Conservation (phyloP, 2,329 filamentous ascomycete species). For the Escovopsis weberi region DNA sequence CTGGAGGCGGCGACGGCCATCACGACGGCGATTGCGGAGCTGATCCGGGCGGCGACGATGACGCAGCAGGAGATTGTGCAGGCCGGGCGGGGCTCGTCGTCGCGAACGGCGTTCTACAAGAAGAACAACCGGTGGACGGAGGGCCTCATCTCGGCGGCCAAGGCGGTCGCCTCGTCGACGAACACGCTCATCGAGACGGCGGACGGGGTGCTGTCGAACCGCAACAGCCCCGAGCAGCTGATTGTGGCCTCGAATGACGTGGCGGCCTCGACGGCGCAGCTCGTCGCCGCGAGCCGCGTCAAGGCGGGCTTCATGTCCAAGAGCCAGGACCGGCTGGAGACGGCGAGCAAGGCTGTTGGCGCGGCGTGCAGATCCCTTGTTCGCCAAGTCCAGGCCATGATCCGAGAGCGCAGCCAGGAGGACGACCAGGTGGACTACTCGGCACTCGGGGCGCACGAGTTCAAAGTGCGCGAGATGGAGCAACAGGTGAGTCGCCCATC, state of each 20-base stretch:
- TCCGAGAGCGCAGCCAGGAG: conserved; percentile 69
- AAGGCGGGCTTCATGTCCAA: conserved; percentile 98
- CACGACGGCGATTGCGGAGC: conserved; percentile 80
- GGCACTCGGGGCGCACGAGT: conserved; percentile 82
- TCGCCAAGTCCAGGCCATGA: conserved; percentile 86
- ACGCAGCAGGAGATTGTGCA: conserved; percentile 96
- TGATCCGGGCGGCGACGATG: conserved; percentile 87
- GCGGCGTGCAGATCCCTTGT: conserved; percentile 77
- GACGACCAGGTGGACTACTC: conserved; percentile 79
- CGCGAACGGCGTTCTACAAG: conserved; percentile 93
- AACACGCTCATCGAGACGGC: conserved; percentile 97
- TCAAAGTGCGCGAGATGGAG: conserved; percentile 98
- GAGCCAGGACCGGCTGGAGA: conserved; percentile 82
- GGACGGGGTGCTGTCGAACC: conserved; percentile 81
- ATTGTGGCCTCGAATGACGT: conserved; percentile 98
- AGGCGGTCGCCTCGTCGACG: conserved; percentile 85
- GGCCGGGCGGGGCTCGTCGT: conserved; percentile 76
- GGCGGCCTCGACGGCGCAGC: conserved; percentile 86
- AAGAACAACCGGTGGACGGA: conserved; percentile 99
- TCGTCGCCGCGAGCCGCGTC: conserved; percentile 87
- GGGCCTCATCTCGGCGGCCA: conserved; percentile 90
- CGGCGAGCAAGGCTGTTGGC: conserved; percentile 84
- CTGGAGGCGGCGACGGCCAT: conserved; percentile 86
- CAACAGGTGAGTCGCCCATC: conserved; percentile 58
- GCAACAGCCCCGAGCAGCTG: conserved; percentile 89